Conservation (phyloP, 305 asterid genomes). For the Salvia sclarea region DNA sequence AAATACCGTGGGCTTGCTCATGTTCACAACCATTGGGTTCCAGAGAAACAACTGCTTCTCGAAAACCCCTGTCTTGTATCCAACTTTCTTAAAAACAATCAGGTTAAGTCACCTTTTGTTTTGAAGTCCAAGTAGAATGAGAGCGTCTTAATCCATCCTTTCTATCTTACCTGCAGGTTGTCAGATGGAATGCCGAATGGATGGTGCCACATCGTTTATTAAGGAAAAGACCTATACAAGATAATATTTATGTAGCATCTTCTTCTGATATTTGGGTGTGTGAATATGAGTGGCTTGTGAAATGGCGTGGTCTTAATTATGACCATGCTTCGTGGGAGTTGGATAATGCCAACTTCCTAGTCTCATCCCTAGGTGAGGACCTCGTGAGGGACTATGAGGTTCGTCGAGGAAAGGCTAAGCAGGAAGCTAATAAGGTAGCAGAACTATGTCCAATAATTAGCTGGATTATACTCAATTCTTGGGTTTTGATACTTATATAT, state of each 20-base stretch:
- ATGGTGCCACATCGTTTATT: conserved; percentile 63
- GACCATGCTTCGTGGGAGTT: conserved; percentile 73
- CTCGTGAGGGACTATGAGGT: conserved; percentile 51
- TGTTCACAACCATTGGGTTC: conserved; percentile 73
- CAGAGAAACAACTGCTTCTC: conserved; percentile 53
- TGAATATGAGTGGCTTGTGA: conserved; percentile 72
- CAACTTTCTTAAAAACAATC: conserved; percentile 41
- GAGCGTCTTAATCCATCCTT: conserved; percentile 15
- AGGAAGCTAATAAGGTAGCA: conserved; percentile 47
- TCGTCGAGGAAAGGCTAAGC: conserved; percentile 48
- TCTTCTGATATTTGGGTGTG: conserved; percentile 42
- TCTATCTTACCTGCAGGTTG: conserved; percentile 39
- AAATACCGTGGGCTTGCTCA: conserved; percentile 75
- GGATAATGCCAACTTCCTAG: conserved; percentile 49
- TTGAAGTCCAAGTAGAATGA: conserved; percentile 14
- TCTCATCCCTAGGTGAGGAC: conserved; percentile 50
- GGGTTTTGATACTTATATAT: background rate
- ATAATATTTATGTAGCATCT: conserved; percentile 38
- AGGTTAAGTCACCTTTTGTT: conserved; percentile 41
- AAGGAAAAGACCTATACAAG: conserved; percentile 51
- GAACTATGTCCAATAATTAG: conserved; percentile 4
- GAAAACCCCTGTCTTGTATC: conserved; percentile 51
- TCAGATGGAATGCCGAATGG: conserved; percentile 67
- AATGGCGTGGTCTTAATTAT: conserved; percentile 69
- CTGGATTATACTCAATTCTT: conserved; percentile 7